These are phyloP conservation scores for Gossypium davidsonii DNA, from an alignment of 441 rosid species.

Conservation along the genomic window DNA sequence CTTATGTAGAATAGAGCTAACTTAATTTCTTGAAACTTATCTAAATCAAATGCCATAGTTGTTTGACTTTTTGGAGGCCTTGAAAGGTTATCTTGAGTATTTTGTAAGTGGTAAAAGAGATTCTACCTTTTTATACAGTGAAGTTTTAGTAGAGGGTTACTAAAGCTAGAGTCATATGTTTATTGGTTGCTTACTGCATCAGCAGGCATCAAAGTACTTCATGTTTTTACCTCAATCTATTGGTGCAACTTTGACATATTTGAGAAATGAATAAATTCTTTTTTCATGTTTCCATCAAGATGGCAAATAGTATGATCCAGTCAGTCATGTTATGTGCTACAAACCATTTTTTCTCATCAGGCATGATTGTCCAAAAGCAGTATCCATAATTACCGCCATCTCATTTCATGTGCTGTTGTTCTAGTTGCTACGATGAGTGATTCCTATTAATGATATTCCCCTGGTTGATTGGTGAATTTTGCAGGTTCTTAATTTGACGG, in stretches of 20 bases:
- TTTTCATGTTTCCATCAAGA: background rate
- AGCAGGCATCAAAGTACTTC: background rate
- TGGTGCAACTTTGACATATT: background rate
- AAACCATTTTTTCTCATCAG: background rate
- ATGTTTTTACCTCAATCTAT: background rate
- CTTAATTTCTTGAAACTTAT: constrained; percentile 8
- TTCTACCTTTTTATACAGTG: background rate
- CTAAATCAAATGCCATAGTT: background rate
- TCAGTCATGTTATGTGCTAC: background rate
- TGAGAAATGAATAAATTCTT: background rate
- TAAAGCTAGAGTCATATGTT: background rate
- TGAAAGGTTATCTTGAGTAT: background rate
- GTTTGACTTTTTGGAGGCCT: background rate
- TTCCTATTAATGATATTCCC: background rate
- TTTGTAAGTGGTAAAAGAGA: constrained; percentile 2
- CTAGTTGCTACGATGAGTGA: background rate
- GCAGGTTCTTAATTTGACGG: constrained; percentile 93
- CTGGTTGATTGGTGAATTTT: constrained; percentile 22
- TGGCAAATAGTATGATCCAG: background rate
- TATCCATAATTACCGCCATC: background rate
- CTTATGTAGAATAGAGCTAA: background rate
- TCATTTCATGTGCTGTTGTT: background rate
- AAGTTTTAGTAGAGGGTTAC: background rate
- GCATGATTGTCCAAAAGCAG: background rate
- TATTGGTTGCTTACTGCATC: background rate